Percentiles rank a stretch among this genome's conserved stretches.
Conservation (phyloP, 2,329 filamentous ascomycete species). For the Onygenales sp. region DNA sequence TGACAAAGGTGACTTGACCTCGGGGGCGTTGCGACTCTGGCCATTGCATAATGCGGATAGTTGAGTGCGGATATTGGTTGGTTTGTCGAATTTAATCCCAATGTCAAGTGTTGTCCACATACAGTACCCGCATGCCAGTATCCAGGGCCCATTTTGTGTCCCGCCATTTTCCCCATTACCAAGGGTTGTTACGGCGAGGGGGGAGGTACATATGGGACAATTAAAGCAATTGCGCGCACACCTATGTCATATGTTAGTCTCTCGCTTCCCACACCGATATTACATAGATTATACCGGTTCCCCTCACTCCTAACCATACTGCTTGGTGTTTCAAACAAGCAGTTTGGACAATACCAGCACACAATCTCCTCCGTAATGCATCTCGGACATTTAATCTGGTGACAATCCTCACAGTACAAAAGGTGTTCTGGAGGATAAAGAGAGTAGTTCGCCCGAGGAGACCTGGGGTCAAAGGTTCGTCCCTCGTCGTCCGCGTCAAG, state of each 20-base stretch:
- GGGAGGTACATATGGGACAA: constrained; percentile 79
- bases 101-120: constrained; percentile 87
- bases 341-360: constrained; percentile 90
- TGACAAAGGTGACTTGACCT: constrained; percentile 30
- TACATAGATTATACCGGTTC: constrained; percentile 57
- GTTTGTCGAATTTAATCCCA: constrained; percentile 80
- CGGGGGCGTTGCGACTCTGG: constrained; percentile 26
- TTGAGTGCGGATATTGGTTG: constrained; percentile 76
- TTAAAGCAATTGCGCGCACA: constrained; percentile 94
- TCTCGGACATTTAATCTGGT: constrained; percentile 86
- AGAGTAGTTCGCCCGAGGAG: constrained; percentile 78
- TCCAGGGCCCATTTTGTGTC: constrained; percentile 53
- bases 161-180: constrained; percentile 43
- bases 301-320: constrained; percentile 87
- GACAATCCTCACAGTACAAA: constrained; percentile 94
- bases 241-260: constrained; percentile 37
- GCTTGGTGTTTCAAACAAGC: constrained; percentile 90
- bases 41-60: constrained; percentile 57
- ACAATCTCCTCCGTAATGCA: constrained; percentile 91
- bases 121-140: constrained; percentile 82
- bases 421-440: constrained; percentile 89
- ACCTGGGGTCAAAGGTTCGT: constrained; percentile 74
- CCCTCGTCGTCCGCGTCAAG: constrained; percentile 57
- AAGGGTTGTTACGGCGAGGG: constrained; percentile 64
- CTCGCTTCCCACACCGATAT: background rate